A percentile compares a stretch with the other conserved stretches of the same genome.
Conservation (phyloP, 2,329 filamentous ascomycete species). For the Dactylellina sp. region DNA sequence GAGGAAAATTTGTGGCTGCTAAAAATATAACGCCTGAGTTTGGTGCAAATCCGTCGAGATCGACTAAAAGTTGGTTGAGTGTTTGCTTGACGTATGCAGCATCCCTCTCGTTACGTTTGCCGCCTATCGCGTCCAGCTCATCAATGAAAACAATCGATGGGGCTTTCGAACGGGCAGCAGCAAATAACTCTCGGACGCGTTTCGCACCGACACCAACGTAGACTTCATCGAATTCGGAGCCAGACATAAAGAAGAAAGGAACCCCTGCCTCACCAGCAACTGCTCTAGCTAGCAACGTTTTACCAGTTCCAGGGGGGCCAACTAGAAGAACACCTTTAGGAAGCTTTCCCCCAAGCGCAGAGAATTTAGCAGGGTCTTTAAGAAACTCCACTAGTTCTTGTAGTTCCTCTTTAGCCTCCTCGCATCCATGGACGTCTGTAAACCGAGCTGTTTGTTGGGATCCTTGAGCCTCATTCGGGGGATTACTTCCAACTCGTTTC, state of each 20-base stretch:
- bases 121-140: conserved; percentile 92
- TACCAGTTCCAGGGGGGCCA: conserved; percentile 95
- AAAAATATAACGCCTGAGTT: conserved; percentile 95
- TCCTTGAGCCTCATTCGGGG: conserved; percentile 86
- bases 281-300: conserved; percentile 92
- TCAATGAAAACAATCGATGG: conserved; percentile 96
- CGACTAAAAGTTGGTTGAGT: conserved; percentile 94
- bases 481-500: conserved; percentile 78
- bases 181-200: conserved; percentile 92
- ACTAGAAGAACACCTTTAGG: conserved; percentile 96
- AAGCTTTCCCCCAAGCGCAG: conserved; percentile 91
- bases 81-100: conserved; percentile 97
- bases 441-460: conserved; percentile 93
- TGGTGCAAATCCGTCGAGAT: conserved; percentile 96
- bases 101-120: conserved; percentile 90
- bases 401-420: conserved; percentile 97
- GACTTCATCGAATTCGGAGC: conserved; percentile 97
- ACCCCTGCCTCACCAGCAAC: conserved; percentile 97
- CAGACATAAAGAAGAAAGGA: conserved; percentile 99
- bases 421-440: conserved; percentile 93
- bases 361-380: conserved; percentile 92
- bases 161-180: conserved; percentile 82
- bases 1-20: conserved; percentile 94
- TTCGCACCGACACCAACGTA: conserved; percentile 98
- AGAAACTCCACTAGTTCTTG: conserved; percentile 97